A percentile compares a stretch with the other conserved stretches of the same genome.
Conservation (phyloP, 441 rosid genomes). For the Erodium moschatum region DNA sequence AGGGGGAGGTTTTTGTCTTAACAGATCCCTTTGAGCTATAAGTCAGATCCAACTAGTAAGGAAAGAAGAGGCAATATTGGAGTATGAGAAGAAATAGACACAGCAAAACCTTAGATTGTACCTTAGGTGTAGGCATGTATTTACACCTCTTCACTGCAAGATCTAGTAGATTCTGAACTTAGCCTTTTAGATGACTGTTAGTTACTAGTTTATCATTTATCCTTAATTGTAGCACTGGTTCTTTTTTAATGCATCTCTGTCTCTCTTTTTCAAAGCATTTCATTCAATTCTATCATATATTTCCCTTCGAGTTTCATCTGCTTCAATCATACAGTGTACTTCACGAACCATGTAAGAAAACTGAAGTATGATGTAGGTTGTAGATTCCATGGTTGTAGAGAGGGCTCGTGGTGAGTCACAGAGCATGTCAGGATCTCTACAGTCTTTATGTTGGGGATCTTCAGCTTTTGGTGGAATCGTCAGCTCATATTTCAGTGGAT, state of each 20-base stretch:
- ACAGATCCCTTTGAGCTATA: background rate
- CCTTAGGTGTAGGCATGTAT: background rate
- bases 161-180: constrained; percentile 4
- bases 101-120: background rate
- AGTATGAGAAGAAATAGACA: background rate
- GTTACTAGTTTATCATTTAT: background rate
- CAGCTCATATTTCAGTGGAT: constrained; percentile 92
- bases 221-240: background rate
- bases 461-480: constrained; percentile 97
- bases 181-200: background rate
- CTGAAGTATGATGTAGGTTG: constrained; percentile 50
- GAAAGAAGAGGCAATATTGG: background rate
- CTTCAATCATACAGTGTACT: constrained; percentile 4
- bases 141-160: too few species aligned
- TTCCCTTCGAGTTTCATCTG: constrained; percentile 2
- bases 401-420: constrained; percentile 98
- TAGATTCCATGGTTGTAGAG: constrained; percentile 98
- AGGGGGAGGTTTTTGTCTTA: background rate
- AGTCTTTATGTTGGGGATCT: constrained; percentile 95
- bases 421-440: constrained; percentile 81
- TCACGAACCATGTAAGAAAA: constrained; percentile 12
- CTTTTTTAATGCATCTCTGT: background rate
- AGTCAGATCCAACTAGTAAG: background rate
- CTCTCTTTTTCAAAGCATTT: background rate
- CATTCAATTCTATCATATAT: background rate